Base-by-base conservation (phyloP, 2,329 filamentous ascomycete species). In the Periconia digitata region DNA sequence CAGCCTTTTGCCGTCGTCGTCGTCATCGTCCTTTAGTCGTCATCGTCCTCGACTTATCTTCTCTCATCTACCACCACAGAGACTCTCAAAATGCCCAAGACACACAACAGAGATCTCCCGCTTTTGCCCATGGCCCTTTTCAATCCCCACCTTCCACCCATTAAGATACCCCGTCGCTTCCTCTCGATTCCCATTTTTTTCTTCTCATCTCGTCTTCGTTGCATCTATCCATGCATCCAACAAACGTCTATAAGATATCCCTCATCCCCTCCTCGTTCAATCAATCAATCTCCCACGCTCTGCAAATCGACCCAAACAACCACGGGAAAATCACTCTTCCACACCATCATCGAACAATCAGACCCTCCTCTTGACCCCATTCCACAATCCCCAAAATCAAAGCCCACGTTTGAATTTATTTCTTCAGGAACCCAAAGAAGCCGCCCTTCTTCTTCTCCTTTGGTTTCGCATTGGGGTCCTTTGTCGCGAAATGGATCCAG, bases 401-500 rank as follows among this genome's bases (percentile, higher is more conserved):
- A 22, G 4, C 15, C n/a, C 40, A 32, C 8, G 4, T 4, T 13
- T 20, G 17, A 16, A 17, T 21, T n/a, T 37, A 44, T 24, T 44
- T 44, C 40, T 54, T 63, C 37, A 62, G 45, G 46, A 64, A 60
- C 10, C 59, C 53, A 8, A 59, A 42, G 13, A 64, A 43, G 10
- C 55, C 52, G n/a, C 54, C 54, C 49, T 64, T 63, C 53, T 60
- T 63, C 24, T 36, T 36, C 13, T 35, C 41, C 8, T 57, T 56
- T 17, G 59, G 60, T 53, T 64, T 64, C 44, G 62, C 60, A 36
- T 62, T 59, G 41, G 60, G 60, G 47, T 62, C 61, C 36, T 59
- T 58, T 40, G 63, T 66, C 40, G 63, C 63, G 22, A 64, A 65
- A 47, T 59, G 54, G 44, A 64, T 58, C 47, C 63, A 66, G 55